These are phyloP conservation scores for Parietaria judaica DNA, from an alignment of 306 rosid species.

Conservation along the genomic window DNA sequence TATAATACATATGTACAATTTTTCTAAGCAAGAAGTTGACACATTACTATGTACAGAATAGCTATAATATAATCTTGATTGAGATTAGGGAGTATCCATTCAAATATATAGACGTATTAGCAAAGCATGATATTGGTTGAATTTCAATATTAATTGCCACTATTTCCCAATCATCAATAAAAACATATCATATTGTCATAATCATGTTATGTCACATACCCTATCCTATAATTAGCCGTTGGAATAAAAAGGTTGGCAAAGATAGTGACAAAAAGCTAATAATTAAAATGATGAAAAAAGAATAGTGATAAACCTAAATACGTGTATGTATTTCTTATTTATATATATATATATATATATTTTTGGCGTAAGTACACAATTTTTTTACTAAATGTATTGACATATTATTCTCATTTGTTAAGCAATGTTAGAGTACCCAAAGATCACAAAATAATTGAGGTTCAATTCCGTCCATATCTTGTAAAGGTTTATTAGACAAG, in stretches of 20 bases:
- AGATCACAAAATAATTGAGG: too few species aligned
- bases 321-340: background rate
- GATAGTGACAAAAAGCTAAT: constrained; percentile 6
- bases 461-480: too few species aligned
- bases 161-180: constrained; percentile 26
- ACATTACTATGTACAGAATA: background rate
- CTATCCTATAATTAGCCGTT: constrained; percentile 27
- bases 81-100: constrained; percentile 10
- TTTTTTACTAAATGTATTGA: too few species aligned
- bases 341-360: background rate
- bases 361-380: background rate
- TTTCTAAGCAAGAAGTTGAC: constrained; percentile 19
- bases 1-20: constrained; percentile 1
- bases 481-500: too few species aligned
- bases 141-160: constrained; percentile 23
- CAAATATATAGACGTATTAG: background rate
- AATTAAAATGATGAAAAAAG: background rate
- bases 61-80: background rate
- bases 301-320: background rate
- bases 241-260: constrained; percentile 11
- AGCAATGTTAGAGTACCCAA: too few species aligned
- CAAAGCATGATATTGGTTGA: constrained; percentile 25
- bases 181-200: constrained; percentile 28
- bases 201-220: constrained; percentile 39
- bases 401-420: too few species aligned